A percentile compares a stretch with the other conserved stretches of the same genome.
Evolutionary conservation across 805 yeast genomes (phyloP).

Genomic region (Maudiozyma saulgeensis): DNA sequence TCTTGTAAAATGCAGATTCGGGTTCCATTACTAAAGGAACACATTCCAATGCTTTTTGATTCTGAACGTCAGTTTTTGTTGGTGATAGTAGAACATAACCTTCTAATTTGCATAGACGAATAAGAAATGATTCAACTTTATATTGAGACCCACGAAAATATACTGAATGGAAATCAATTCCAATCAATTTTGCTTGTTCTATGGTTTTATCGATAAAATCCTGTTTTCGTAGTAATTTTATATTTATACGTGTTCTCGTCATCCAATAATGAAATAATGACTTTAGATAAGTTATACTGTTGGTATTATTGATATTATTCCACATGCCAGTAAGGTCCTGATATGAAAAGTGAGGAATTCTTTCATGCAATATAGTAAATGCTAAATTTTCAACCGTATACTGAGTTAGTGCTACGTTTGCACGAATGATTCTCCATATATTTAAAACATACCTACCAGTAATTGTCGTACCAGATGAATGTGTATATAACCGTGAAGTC

Average conservation of each 20-base stretch:
- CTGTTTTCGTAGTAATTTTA: constrained; percentile 43
- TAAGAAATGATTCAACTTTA: constrained; percentile 79
- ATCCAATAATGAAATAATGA: constrained; percentile 37
- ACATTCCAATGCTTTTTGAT: constrained; percentile 78
- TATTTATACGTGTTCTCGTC: constrained; percentile 35
- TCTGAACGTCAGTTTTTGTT: constrained; percentile 65
- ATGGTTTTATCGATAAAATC: constrained; percentile 63
- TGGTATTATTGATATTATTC: constrained; percentile 12
- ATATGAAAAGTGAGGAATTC: constrained; percentile 55
- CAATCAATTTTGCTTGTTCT: constrained; percentile 78
- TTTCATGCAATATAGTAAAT: constrained; percentile 53
- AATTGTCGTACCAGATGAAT: constrained; percentile 58
- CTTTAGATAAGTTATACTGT: constrained; percentile 28
- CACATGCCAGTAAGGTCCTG: constrained; percentile 42
- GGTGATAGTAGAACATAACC: constrained; percentile 70
- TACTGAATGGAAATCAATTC: constrained; percentile 83
- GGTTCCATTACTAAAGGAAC: constrained; percentile 94
- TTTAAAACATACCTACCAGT: constrained; percentile 80
- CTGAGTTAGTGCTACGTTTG: constrained; percentile 51
- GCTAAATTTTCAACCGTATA: constrained; percentile 73
- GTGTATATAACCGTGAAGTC: constrained; percentile 61
- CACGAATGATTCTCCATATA: constrained; percentile 68
- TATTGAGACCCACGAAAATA: constrained; percentile 88
- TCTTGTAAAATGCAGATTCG: constrained; percentile 67
- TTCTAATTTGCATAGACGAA: constrained; percentile 68